Base-by-base conservation (phyloP, 148 eudicot species). In the Vaccinium vitisidaea region DNA sequence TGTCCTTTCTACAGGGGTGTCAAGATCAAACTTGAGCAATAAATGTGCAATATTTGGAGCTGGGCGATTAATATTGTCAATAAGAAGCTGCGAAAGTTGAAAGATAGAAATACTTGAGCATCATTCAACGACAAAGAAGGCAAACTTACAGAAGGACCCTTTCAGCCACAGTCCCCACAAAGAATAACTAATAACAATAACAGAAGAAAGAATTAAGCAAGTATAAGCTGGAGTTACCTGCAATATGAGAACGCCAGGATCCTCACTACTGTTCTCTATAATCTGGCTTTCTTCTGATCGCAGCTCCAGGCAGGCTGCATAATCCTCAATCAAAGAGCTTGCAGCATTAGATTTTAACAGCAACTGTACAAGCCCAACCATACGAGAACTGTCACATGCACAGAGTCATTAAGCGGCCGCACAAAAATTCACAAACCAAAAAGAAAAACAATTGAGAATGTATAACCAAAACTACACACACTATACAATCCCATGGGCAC, bases 21-120 rank as follows among this genome's bases (percentile, higher is more conserved):
- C 98, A 61, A 95, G 88, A 88, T 97, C 96, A 90, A 97, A 97
- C 85, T 92, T 97, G 80, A 97, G 98, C 55, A 97, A 90, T 82
- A 97, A 88, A 88, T 97, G 99, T 67, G 98, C 82, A 76, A 97
- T 84, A 90, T 97, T 97, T 71, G 99, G 99, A 11, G 98, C 96
- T 77, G 98, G 98, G 18, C 96, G 91, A 82, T 88, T 90, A 85
- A 97, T 90, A 84, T 95, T 97, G 81, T 97, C 98, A 89, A 95
- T 93, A 65, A 97, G 86, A 83, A 97, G 96, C 99, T 97, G 98
- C 84, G 89, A 82, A 54, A 43, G 56, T 49, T 25, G 56, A 79
- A 76, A 39, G 16, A 14, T 30, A 21, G 6, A 11, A 13, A 82
- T 82, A 49, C 14, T 67, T 54, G 76, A 55, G 15, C 79, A 65